phyloP scores from a whole-genome alignment of 2,329 filamentous ascomycete genomes.

The Alternaria hordeiaustralica region DNA sequence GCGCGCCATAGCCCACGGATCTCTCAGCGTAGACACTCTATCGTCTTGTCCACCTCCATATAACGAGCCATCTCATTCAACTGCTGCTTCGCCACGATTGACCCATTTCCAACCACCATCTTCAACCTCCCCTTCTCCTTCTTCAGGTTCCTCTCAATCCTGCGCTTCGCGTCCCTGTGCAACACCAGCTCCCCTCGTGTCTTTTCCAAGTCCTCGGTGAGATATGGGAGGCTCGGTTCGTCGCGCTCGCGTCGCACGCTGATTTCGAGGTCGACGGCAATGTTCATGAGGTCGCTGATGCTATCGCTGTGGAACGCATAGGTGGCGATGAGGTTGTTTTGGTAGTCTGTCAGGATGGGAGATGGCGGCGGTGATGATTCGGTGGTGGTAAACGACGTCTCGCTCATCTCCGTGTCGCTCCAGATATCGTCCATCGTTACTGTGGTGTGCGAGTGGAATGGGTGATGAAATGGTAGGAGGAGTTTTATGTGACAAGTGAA shows the following conservation, averaged over 20 bases:
- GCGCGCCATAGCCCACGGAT: not conserved
- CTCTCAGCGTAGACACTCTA: not conserved
- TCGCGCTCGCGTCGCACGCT: conserved; percentile 5
- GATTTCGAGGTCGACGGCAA: not conserved
- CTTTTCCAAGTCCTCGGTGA: not conserved
- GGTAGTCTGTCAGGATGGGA: not conserved
- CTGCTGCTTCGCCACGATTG: not conserved
- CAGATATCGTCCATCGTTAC: not conserved
- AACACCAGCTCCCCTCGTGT: not conserved
- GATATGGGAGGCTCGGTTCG: not conserved
- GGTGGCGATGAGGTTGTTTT: not conserved
- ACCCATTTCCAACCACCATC: not conserved
- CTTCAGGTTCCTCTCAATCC: not conserved
- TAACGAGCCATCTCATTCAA: not conserved
- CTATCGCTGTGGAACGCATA: not conserved
- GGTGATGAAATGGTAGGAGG: not conserved
- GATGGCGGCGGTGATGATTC: not conserved
- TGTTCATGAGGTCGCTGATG: conserved; percentile 2
- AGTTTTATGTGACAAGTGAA: not conserved
- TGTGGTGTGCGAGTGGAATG: not conserved
- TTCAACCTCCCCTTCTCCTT: not conserved
- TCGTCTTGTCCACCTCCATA: not conserved
- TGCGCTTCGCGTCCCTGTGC: not conserved
- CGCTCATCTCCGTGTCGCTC: not conserved
- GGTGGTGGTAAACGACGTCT: not conserved